Conservation (phyloP, 352 stramenopile species). For the Halophytophthora batemanensis region DNA sequence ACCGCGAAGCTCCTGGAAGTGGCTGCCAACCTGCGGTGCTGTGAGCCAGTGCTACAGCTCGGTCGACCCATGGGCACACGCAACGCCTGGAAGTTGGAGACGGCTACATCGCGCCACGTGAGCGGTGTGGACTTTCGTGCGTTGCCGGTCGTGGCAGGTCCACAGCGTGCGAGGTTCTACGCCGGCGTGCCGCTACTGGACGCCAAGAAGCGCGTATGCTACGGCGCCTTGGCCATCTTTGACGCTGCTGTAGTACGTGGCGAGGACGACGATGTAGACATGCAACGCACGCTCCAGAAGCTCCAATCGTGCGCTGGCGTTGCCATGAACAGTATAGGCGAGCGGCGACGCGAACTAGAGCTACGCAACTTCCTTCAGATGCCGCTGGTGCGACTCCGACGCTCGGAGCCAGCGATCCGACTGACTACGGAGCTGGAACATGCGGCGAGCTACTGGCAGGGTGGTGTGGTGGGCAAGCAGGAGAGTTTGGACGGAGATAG, state of each 20-base stretch:
- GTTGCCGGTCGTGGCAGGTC: slow-evolving; percentile 65
- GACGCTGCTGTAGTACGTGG: slow-evolving; percentile 37
- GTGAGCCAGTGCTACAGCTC: slow-evolving; percentile 54
- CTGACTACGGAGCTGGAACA: slow-evolving; percentile 23
- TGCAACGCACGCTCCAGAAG: slow-evolving; percentile 26
- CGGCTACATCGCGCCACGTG: slow-evolving; percentile 17
- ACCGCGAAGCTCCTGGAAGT: slow-evolving; percentile 54
- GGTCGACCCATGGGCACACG: slow-evolving; percentile 44
- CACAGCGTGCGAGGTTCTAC: slow-evolving; percentile 73
- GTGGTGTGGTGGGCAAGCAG: slow-evolving; percentile 7
- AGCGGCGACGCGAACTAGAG: slow-evolving; percentile 41
- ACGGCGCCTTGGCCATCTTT: slow-evolving; percentile 69
- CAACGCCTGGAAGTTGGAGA: slow-evolving; percentile 31
- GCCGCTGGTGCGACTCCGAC: slow-evolving; percentile 40
- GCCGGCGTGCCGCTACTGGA: slow-evolving; percentile 58
- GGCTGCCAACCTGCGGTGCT: slow-evolving; percentile 59
- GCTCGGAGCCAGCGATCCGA: slow-evolving; percentile 44
- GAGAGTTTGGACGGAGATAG: slow-evolving; percentile 24
- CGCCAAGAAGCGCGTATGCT: slow-evolving; percentile 29
- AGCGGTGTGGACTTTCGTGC: slow-evolving; percentile 47
- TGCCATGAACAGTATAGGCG: slow-evolving; percentile 36
- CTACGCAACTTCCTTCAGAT: slow-evolving; percentile 52
- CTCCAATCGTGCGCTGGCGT: slow-evolving; percentile 37
- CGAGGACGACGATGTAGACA: slow-evolving; percentile 35
- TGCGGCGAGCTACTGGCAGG: slow-evolving; percentile 9